Conservation (phyloP, 345 rosid genomes). For the Excoecaria cochinchinensis region DNA sequence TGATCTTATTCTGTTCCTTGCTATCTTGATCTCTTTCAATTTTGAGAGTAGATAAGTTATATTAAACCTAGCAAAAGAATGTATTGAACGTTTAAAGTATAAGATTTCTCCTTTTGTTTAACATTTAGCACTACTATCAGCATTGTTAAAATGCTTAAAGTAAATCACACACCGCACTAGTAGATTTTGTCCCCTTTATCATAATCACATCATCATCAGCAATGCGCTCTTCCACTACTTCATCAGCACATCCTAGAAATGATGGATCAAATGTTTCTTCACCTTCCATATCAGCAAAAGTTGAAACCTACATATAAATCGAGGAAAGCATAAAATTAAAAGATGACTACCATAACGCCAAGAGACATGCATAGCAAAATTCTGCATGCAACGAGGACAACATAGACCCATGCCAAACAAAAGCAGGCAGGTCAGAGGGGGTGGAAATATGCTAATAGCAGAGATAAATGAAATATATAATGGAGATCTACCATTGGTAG, state of each 20-base stretch:
- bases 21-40: neutral
- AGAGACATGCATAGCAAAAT: neutral
- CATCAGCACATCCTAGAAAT: constrained; percentile 77
- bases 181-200: constrained; percentile 87
- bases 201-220: constrained; percentile 90
- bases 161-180: constrained; percentile 62
- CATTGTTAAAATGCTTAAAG: neutral
- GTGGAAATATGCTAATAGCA: neutral
- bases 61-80: neutral
- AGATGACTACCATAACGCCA: neutral
- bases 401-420: neutral
- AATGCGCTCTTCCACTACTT: constrained; percentile 91
- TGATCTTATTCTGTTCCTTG: neutral
- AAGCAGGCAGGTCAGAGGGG: neutral
- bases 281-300: constrained; percentile 99
- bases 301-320: constrained; percentile 58
- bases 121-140: neutral
- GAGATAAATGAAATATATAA: neutral
- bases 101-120: neutral
- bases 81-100: neutral
- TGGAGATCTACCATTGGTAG: neutral
- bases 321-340: neutral
- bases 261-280: constrained; percentile 93
- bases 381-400: too few species aligned
- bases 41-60: neutral